Percentiles rank a stretch among this genome's conserved stretches.
Conservation (phyloP, 257 asterid species). For the Vinca minor region DNA sequence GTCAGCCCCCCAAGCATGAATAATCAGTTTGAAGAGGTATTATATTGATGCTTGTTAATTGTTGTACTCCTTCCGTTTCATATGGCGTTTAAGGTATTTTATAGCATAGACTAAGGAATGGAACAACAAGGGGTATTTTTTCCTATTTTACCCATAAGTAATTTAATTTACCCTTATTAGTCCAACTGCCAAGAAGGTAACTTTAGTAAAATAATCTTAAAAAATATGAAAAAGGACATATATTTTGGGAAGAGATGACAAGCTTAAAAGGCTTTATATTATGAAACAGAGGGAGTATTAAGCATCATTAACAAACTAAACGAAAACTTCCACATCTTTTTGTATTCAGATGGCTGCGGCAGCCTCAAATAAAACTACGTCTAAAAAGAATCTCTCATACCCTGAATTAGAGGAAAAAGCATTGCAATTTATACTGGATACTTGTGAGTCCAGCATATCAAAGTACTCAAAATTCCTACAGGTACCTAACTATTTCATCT, state of each 20-base stretch:
- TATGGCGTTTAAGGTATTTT: too few species aligned
- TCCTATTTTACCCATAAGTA: too few species aligned
- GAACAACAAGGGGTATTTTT: too few species aligned
- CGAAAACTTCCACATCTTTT: not conserved
- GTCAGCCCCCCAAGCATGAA: slow-evolving; percentile 84
- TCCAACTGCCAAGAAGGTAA: too few species aligned
- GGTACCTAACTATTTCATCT: slow-evolving; percentile 31
- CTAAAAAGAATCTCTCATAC: slow-evolving; percentile 48
- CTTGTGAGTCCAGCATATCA: slow-evolving; percentile 70
- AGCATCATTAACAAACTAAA: not conserved
- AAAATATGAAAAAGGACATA: too few species aligned
- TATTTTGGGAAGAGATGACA: too few species aligned
- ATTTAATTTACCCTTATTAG: too few species aligned
- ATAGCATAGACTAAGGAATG: too few species aligned
- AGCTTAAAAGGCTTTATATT: too few species aligned
- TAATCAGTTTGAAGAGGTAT: slow-evolving; percentile 62
- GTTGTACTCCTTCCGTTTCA: too few species aligned
- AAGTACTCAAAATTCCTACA: slow-evolving; percentile 87
- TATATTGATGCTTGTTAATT: slow-evolving; percentile 5
- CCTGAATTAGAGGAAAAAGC: slow-evolving; percentile 81
- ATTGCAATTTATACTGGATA: slow-evolving; percentile 64
- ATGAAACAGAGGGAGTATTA: too few species aligned
- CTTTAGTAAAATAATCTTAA: too few species aligned
- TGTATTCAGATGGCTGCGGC: slow-evolving; percentile 93
- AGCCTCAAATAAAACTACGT: slow-evolving; percentile 62